phyloP scores from a whole-genome alignment of 2,329 filamentous ascomycete species.

The Fusarium nelsonii region DNA sequence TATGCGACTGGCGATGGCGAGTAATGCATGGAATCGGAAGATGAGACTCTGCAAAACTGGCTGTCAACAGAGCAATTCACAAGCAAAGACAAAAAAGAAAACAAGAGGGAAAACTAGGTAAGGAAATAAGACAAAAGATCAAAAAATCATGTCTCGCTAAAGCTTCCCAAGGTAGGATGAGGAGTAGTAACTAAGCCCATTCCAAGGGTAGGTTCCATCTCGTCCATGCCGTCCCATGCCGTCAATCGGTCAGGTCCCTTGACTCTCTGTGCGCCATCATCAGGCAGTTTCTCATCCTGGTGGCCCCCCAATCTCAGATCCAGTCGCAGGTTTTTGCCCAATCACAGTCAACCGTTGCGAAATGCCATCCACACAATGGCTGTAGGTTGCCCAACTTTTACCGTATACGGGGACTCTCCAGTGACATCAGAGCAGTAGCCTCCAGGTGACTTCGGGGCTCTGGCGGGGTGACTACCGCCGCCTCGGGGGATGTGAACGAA shows the following conservation, averaged over 20 bases:
- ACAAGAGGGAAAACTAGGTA: background rate
- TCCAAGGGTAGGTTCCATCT: conserved; percentile 30
- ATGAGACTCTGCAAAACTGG: conserved; percentile 3
- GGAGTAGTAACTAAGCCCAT: conserved; percentile 20
- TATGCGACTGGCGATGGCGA: conserved; percentile 25
- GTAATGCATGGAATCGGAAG: conserved; percentile 29
- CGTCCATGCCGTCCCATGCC: background rate
- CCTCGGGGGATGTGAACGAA: conserved; percentile 34
- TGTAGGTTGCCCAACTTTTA: conserved; percentile 7
- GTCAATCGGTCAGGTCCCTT: conserved; percentile 32
- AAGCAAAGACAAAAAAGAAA: background rate
- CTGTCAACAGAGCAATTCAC: conserved; percentile 8
- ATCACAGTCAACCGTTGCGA: conserved; percentile 23
- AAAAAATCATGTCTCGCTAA: conserved; percentile 30
- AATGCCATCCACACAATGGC: conserved; percentile 23
- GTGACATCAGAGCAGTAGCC: conserved; percentile 38
- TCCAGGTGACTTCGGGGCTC: conserved; percentile 24
- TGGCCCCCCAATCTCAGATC: conserved; percentile 36
- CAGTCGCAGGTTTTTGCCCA: conserved; percentile 16
- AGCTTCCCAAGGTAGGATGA: conserved; percentile 18
- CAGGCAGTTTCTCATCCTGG: conserved; percentile 33
- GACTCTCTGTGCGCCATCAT: conserved; percentile 35
- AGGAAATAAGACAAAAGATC: conserved; percentile 7
- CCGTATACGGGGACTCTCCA: conserved; percentile 15
- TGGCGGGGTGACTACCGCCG: conserved; percentile 14